phyloP scores from a whole-genome alignment of 2,329 filamentous ascomycete genomes.

The Emydomyces testavorans region DNA sequence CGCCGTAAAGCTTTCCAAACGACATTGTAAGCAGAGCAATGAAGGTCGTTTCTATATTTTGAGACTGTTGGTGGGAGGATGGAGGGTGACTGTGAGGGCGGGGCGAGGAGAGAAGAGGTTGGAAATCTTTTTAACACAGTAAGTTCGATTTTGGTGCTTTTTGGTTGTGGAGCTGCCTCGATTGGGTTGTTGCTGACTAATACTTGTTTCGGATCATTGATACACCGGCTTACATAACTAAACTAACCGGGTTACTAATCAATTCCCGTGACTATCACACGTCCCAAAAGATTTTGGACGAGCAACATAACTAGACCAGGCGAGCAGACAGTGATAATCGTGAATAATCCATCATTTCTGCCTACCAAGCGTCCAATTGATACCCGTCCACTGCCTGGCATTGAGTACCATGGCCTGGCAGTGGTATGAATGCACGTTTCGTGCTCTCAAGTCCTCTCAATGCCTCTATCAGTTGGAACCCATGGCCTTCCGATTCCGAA shows the following conservation, averaged over 20 bases:
- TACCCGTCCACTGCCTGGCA: background rate
- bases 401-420: constrained; percentile 29
- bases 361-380: background rate
- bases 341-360: background rate
- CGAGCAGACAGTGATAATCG: background rate
- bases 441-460: constrained; percentile 27
- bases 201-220: no score
- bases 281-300: constrained; percentile 1
- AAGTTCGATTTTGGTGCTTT: constrained; percentile 12
- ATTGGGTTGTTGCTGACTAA: background rate
- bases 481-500: constrained; percentile 27
- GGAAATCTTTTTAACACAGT: constrained; percentile 11
- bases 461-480: constrained; percentile 27
- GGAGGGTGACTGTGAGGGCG: constrained; percentile 15
- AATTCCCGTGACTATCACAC: background rate
- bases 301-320: background rate
- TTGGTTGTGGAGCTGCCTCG: background rate
- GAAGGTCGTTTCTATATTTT: constrained; percentile 9
- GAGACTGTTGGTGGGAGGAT: constrained; percentile 14
- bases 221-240: constrained; percentile 10
- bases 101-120: constrained; percentile 15
- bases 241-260: no score
- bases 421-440: constrained; percentile 27
- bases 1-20: constrained; percentile 96
- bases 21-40: constrained; percentile 53